Conservation (phyloP, 176 grass and related monocot genomes). For the Secale cereale region DNA sequence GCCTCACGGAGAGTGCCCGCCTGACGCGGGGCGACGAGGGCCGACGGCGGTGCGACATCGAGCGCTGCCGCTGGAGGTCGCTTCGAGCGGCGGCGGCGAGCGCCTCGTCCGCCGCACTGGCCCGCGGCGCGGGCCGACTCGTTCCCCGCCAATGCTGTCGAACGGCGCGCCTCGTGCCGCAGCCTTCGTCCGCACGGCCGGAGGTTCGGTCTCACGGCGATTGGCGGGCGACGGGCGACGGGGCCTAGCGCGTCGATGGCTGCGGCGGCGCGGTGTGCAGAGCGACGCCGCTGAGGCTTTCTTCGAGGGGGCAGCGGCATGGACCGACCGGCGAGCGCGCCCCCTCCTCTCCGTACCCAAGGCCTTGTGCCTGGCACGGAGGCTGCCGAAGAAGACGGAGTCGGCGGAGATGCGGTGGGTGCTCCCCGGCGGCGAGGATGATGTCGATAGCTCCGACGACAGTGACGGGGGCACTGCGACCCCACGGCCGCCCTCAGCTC, state of each 20-base stretch:
- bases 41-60: neutral
- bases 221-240: neutral
- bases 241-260: no score
- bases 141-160: neutral
- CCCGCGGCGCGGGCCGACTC: neutral
- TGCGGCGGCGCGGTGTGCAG: no score
- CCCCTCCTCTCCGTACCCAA: no score
- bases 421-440: constrained; percentile 44
- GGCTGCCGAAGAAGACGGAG: constrained; percentile 70
- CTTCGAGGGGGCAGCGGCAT: no score
- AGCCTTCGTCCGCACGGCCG: neutral
- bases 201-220: neutral
- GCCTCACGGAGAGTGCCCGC: neutral
- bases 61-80: neutral
- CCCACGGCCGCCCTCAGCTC: constrained; percentile 24
- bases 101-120: neutral
- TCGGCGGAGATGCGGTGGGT: constrained; percentile 79
- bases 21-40: neutral
- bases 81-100: neutral
- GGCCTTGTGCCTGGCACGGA: neutral
- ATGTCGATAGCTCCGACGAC: constrained; percentile 71
- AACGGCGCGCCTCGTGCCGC: neutral
- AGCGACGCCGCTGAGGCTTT: no score
- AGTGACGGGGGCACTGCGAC: neutral
- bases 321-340: no score